Base-by-base conservation (phyloP, 225 moss, liverwort and hornwort genomes). In the Anthoceros angustus region DNA sequence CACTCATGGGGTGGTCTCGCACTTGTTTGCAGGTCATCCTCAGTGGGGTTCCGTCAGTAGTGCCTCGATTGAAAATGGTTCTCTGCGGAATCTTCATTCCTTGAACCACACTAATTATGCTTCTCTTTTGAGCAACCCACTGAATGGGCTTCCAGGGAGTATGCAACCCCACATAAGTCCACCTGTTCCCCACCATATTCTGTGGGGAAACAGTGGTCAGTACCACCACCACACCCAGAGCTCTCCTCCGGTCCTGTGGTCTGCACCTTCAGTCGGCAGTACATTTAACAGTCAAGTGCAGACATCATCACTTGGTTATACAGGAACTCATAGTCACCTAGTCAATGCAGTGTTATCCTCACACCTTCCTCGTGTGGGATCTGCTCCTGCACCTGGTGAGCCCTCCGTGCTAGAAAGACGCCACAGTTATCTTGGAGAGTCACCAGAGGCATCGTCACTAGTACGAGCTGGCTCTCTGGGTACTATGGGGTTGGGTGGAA, bases 231-330 rank as follows among this genome's bases (percentile, higher is more conserved):
- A 87, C 42, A 80, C 86, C 12, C 95, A 94, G 77, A 88, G 85
- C 73, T 86, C 95, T 24, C 88, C 95, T n/a, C 91, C 91, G 21
- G 73, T 85, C 39, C 79, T 82, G 0, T 95, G 95, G 95, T 81
- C 94, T 63, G 71, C 95, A 7, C 88, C 95, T 2, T 88, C 90
- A 5, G 83, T 86, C 43, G 90, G 90, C 20, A 84, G 77, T 42
- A 77, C 94, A 10, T 93, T 87, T 80, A 87, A 72, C 60, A 78
- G 84, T 21, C 83, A 82, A 42, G 94, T 87, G 62, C 95, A 91
- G 67, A 80, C 83, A 24, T 88, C 83, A 72, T 82, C 89, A 0
- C 89, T 89, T 50, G 76, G 81, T 23, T 94, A 83, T 63, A 76
- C 93, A 2, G 79, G 86, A 38, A 82, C 86, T 32, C 86, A 95